These are phyloP conservation scores for Betula pendula DNA, from an alignment of 306 rosid species.

Conservation along the genomic window DNA sequence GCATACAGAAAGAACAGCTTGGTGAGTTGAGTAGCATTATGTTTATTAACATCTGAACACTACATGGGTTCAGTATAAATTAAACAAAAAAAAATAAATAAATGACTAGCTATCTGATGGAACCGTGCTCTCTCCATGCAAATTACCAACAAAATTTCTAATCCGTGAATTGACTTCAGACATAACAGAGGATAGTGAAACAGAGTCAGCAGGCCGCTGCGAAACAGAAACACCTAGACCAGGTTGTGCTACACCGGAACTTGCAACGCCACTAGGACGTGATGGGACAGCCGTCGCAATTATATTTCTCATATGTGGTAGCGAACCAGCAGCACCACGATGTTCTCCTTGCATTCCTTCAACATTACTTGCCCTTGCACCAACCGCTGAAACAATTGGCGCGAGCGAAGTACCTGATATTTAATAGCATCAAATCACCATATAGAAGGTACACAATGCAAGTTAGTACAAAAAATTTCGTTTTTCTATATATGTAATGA, in stretches of 20 bases:
- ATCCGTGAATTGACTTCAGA: conserved; percentile 58
- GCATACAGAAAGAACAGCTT: conserved; percentile 32
- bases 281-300: conserved; percentile 50
- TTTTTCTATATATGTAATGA: background rate
- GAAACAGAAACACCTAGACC: conserved; percentile 59
- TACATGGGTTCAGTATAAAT: background rate
- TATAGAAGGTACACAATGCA: conserved; percentile 15
- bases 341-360: conserved; percentile 65
- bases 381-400: conserved; percentile 64
- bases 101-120: conserved; percentile 51
- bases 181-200: conserved; percentile 54
- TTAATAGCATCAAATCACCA: conserved; percentile 29
- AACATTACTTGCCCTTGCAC: conserved; percentile 71
- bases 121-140: conserved; percentile 50
- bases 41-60: background rate
- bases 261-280: conserved; percentile 43
- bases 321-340: conserved; percentile 52
- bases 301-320: conserved; percentile 59
- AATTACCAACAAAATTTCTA: conserved; percentile 51
- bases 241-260: conserved; percentile 41
- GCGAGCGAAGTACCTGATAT: conserved; percentile 50
- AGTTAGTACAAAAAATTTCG: conserved; percentile 4
- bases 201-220: conserved; percentile 55
- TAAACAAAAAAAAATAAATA: background rate
- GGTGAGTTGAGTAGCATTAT: conserved; percentile 16